Evolutionary conservation across 2,329 filamentous ascomycete species (phyloP), one percentile per base, ranked within the genome.

Genomic region (Trichoderma polysporum): DNA sequence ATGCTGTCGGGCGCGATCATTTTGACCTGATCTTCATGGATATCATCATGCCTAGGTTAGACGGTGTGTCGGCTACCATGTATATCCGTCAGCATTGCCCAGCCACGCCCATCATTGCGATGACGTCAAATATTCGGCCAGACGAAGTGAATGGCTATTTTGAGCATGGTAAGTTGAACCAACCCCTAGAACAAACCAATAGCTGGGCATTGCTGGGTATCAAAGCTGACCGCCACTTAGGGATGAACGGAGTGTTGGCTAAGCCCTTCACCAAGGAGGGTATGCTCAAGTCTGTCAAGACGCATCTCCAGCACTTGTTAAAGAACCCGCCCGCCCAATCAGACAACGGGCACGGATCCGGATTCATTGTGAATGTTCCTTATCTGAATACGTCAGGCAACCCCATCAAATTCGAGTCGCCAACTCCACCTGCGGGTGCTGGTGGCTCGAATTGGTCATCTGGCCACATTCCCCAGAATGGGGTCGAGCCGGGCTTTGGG

Each of bases 71-170:
- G 17, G 94, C 95, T 2, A 97, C 93, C 66, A 92, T 95, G 74
- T 88, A 97, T 69, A 97, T 99, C 71, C 89, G 94, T 62, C 92
- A 97, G 75, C 92, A 94, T 69, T 89, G 93, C 70, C 87, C 88
- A 41, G 87, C 89, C 6, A 89, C 91, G 22, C 95, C 95, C 0
- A 96, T 99, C 73, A 92, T 99, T 67, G 95, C 95, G 54, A 98
- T 99, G 95, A 99, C 95, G 3, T 97, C 94, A 3, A 99, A 98
- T 76, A 98, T 99, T 70, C 88, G 95, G 70, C 94, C 93, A 68
- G 94, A 97, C 74, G 95, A 99, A 76, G 96, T 98, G 69, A 92
- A 94, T 63, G 94, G 96, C 81, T 99, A 99, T 77, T 98, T 97
- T 81, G 90, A 94, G 74, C 94, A 97, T 80, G 95, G 94, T 95